Conservation (phyloP, 2,329 filamentous ascomycete species). For the Aspergillus nomiae region DNA sequence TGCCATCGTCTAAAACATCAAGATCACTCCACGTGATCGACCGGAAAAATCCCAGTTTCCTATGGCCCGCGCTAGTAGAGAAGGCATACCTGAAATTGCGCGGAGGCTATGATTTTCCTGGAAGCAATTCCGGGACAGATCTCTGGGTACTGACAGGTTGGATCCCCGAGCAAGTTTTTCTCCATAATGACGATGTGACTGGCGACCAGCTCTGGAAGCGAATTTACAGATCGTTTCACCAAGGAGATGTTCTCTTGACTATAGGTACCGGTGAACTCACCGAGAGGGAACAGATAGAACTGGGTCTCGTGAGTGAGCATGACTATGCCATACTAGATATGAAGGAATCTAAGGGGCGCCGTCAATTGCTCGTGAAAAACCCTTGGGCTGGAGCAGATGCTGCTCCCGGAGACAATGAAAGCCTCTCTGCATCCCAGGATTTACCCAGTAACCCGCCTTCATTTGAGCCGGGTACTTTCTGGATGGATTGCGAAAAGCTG, state of each 20-base stretch:
- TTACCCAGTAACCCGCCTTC: slow-evolving; percentile 24
- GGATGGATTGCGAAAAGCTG: slow-evolving; percentile 87
- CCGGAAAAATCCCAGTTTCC: slow-evolving; percentile 72
- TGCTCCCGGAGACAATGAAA: slow-evolving; percentile 32
- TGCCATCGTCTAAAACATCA: slow-evolving; percentile 73
- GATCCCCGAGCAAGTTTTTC: slow-evolving; percentile 93
- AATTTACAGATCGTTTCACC: slow-evolving; percentile 71
- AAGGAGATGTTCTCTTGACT: slow-evolving; percentile 82
- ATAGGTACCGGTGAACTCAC: slow-evolving; percentile 86
- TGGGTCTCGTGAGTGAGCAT: slow-evolving; percentile 86
- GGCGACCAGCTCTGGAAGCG: slow-evolving; percentile 75
- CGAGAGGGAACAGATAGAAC: slow-evolving; percentile 71
- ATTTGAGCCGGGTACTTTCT: slow-evolving; percentile 74
- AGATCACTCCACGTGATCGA: slow-evolving; percentile 86
- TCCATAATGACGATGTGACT: slow-evolving; percentile 82
- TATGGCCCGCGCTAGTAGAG: slow-evolving; percentile 92
- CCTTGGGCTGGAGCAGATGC: slow-evolving; percentile 79
- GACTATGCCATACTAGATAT: slow-evolving; percentile 91
- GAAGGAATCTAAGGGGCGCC: slow-evolving; percentile 62
- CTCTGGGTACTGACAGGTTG: slow-evolving; percentile 90
- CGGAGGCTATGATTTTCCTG: slow-evolving; percentile 95
- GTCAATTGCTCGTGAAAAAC: slow-evolving; percentile 84
- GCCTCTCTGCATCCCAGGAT: slow-evolving; percentile 9
- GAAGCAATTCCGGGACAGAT: slow-evolving; percentile 95
- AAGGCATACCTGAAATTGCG: slow-evolving; percentile 96